Evolutionary conservation across 305 asterid genomes (phyloP).

Genomic region (Caryopteris hybrid): DNA sequence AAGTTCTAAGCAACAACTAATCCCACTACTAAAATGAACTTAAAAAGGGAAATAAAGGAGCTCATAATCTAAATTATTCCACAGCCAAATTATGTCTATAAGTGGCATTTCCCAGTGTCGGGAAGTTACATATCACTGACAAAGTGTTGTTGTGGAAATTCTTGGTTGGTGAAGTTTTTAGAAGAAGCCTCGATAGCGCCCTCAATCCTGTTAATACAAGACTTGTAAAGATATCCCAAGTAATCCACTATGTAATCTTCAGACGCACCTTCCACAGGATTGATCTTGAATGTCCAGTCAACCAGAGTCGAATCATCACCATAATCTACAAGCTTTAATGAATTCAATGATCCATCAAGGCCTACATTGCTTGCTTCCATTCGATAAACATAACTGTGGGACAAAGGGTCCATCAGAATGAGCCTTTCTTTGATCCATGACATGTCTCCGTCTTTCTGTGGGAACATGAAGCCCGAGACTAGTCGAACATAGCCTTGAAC

Average conservation of each 20-base stretch:
- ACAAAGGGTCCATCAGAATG: slow-evolving; percentile 33
- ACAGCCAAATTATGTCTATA: neutral
- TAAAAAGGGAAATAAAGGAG: too few species aligned
- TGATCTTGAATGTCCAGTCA: slow-evolving; percentile 50
- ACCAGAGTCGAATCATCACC: slow-evolving; percentile 48
- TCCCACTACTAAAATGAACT: slow-evolving; percentile 11
- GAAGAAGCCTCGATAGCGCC: slow-evolving; percentile 30
- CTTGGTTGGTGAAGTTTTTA: neutral
- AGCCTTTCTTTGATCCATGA: slow-evolving; percentile 78
- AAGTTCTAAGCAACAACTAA: slow-evolving; percentile 24
- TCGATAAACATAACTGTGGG: slow-evolving; percentile 32
- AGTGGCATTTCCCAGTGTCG: neutral
- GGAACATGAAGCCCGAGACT: slow-evolving; percentile 75
- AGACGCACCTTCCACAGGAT: slow-evolving; percentile 45
- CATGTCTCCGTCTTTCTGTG: slow-evolving; percentile 57
- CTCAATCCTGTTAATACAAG: slow-evolving; percentile 50
- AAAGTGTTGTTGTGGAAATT: neutral
- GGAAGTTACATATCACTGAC: neutral
- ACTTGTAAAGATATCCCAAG: slow-evolving; percentile 55
- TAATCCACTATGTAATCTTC: slow-evolving; percentile 52
- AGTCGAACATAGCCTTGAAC: slow-evolving; percentile 47
- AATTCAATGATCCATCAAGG: slow-evolving; percentile 61
- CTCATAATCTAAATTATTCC: neutral
- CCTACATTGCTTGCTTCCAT: slow-evolving; percentile 72
- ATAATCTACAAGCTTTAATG: slow-evolving; percentile 38